Evolutionary conservation across 805 yeast species (phyloP).

Genomic region (Kuraishia ogatae): DNA sequence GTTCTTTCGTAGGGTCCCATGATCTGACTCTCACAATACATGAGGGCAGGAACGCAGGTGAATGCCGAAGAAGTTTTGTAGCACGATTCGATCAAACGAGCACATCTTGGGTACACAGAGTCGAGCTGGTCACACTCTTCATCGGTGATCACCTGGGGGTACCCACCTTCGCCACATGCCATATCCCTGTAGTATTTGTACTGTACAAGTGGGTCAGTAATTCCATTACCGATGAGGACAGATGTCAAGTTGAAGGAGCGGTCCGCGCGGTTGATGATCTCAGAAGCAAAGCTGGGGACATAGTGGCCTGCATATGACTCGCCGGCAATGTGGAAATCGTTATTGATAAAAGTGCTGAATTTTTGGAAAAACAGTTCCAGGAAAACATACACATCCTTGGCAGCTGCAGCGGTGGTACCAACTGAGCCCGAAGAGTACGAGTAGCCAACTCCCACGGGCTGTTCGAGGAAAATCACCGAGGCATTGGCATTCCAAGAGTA

Average conservation of each 20-base stretch:
- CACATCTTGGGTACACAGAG: slow-evolving; percentile 55
- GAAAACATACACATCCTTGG: slow-evolving; percentile 79
- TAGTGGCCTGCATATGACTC: slow-evolving; percentile 84
- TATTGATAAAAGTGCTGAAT: slow-evolving; percentile 61
- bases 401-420: slow-evolving; percentile 71
- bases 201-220: slow-evolving; percentile 79
- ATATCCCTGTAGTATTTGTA: slow-evolving; percentile 77
- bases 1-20: slow-evolving; percentile 50
- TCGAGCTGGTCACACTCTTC: slow-evolving; percentile 62
- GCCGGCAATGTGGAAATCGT: slow-evolving; percentile 71
- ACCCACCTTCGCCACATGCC: slow-evolving; percentile 92
- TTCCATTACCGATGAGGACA: slow-evolving; percentile 86
- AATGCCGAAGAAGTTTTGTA: slow-evolving; percentile 49
- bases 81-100: slow-evolving; percentile 53
- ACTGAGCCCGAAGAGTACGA: slow-evolving; percentile 65
- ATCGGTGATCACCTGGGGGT: slow-evolving; percentile 62
- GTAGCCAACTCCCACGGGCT: slow-evolving; percentile 90
- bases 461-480: slow-evolving; percentile 83
- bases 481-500: slow-evolving; percentile 91
- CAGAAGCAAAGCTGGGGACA: slow-evolving; percentile 59
- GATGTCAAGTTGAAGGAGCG: slow-evolving; percentile 62
- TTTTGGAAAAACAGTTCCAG: slow-evolving; percentile 74
- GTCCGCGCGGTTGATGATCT: slow-evolving; percentile 44
- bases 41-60: slow-evolving; percentile 56
- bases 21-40: slow-evolving; percentile 55